phyloP scores from a whole-genome alignment of 306 rosid genomes.

The apple (Malus domestica) region ASM211411v1 NC_041798.1:38299001-38299500 shows the following conservation, averaged over 20 bases:
- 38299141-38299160: neutral
- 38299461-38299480: constrained; percentile 94
- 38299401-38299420: constrained; percentile 84
- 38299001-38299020: constrained; percentile 99
- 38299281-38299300: neutral
- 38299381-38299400: constrained; percentile 64
- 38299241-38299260: neutral
- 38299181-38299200: neutral
- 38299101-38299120: neutral
- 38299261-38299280: no score
- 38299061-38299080: constrained; percentile 6
- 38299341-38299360: constrained; percentile 5
- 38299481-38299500: constrained; percentile 97
- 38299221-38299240: neutral
- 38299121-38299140: no score
- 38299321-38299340: neutral
- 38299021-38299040: constrained; percentile 92
- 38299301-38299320: neutral
- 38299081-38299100: constrained; percentile 2
- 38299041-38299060: constrained; percentile 36
- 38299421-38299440: constrained; percentile 96
- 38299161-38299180: neutral
- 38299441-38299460: constrained; percentile 96
- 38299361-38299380: constrained; percentile 13
- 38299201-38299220: neutral